A percentile compares a stretch with the other conserved stretches of the same genome.
Evolutionary conservation across 805 yeast genomes (phyloP).

Genomic region (Candida patagonica): DNA sequence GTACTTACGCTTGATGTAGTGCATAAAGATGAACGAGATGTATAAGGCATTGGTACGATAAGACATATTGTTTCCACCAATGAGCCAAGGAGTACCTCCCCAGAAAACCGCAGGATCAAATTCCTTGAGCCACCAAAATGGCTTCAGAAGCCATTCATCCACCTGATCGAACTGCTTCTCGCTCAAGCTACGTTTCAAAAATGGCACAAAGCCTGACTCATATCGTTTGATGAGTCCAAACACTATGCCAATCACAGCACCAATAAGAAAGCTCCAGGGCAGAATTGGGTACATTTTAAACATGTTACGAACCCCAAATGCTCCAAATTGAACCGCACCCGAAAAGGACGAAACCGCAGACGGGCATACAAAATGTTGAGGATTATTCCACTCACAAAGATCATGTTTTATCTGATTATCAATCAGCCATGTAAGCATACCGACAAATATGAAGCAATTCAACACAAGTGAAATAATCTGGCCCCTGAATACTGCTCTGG

Average conservation of each 20-base stretch:
- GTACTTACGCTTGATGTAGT: constrained; percentile 33
- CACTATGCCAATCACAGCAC: constrained; percentile 27
- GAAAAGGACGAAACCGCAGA: constrained; percentile 38
- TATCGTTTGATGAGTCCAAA: constrained; percentile 20
- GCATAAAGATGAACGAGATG: constrained; percentile 37
- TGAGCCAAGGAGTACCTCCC: constrained; percentile 32
- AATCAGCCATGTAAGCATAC: constrained; percentile 27
- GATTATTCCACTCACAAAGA: constrained; percentile 34
- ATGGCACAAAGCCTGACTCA: not conserved
- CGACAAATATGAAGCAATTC: constrained; percentile 25
- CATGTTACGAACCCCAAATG: constrained; percentile 35
- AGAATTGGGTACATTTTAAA: constrained; percentile 33
- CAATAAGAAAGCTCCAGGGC: constrained; percentile 25
- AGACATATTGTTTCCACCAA: constrained; percentile 26
- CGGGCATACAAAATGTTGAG: constrained; percentile 28
- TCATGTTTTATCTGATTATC: constrained; percentile 25
- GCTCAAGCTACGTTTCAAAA: constrained; percentile 1
- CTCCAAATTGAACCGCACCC: constrained; percentile 37
- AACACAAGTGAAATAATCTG: constrained; percentile 31
- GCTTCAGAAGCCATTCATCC: constrained; percentile 10
- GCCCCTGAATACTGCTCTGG: constrained; percentile 44
- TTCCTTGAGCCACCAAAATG: constrained; percentile 16
- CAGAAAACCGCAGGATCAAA: constrained; percentile 38
- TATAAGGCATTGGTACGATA: constrained; percentile 33
- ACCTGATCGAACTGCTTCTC: constrained; percentile 16